Conservation (phyloP, 345 rosid genomes). For the Melaleuca alternifolia region DNA sequence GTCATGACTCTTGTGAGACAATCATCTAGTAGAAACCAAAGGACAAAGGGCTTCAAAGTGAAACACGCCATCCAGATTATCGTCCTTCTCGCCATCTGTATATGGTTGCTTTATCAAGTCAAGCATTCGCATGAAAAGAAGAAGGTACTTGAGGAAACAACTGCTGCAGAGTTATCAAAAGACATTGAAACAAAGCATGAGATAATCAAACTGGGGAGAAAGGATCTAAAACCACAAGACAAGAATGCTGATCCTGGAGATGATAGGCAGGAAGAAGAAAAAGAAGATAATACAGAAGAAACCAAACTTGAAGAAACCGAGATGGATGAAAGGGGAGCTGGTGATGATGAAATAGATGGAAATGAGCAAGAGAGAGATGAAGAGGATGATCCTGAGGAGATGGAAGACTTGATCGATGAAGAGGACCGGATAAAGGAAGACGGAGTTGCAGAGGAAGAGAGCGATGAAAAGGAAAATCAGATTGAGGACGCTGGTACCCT, state of each 20-base stretch:
- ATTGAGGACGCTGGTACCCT: slow-evolving; percentile 6
- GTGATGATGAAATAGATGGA: slow-evolving; percentile 40
- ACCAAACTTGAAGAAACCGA: slow-evolving; percentile 13
- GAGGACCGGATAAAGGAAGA: slow-evolving; percentile 37
- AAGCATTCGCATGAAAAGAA: slow-evolving; percentile 19
- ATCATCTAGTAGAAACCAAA: slow-evolving; percentile 28
- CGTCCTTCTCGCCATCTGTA: slow-evolving; percentile 32
- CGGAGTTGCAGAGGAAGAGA: slow-evolving; percentile 14
- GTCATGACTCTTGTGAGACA: slow-evolving; percentile 21
- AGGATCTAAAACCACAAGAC: slow-evolving; percentile 17
- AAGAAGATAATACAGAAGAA: slow-evolving; percentile 18
- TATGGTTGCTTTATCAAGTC: slow-evolving; percentile 53
- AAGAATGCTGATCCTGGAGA: neutral
- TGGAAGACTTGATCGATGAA: slow-evolving; percentile 52
- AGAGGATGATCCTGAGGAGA: slow-evolving; percentile 39
- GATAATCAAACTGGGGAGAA: slow-evolving; percentile 40
- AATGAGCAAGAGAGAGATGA: slow-evolving; percentile 31
- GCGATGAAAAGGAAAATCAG: neutral
- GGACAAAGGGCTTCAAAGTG: slow-evolving; percentile 50
- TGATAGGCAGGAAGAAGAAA: slow-evolving; percentile 9
- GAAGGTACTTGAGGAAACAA: neutral
- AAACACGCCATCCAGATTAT: slow-evolving; percentile 44
- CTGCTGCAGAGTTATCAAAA: neutral
- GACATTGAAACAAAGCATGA: neutral
- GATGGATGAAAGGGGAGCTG: slow-evolving; percentile 22